Evolutionary conservation across 352 stramenopile genomes (phyloP).

Genomic region (Pythium grandisporangium): DNA sequence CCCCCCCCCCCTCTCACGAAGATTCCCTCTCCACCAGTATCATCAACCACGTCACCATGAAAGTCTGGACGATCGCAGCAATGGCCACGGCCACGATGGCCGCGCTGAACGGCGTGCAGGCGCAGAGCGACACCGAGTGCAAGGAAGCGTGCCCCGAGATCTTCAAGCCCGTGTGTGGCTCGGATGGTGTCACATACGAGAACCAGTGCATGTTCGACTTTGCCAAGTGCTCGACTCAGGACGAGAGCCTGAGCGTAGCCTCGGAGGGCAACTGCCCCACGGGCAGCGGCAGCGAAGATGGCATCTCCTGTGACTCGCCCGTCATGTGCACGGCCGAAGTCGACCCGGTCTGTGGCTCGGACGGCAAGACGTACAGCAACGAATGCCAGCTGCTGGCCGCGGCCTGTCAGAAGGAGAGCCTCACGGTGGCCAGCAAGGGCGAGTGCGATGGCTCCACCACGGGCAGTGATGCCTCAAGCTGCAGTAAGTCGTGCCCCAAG

Average conservation of each 20-base stretch:
- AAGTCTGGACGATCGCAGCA: too few species aligned
- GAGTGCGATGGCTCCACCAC: constrained; percentile 14
- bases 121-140: not conserved
- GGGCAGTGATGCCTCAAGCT: not conserved
- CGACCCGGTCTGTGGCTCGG: constrained; percentile 5
- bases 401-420: constrained; percentile 9
- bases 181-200: constrained; percentile 30
- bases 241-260: constrained; percentile 12
- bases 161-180: constrained; percentile 25
- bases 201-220: constrained; percentile 26
- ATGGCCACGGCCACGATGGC: too few species aligned
- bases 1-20: too few species aligned
- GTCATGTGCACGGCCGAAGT: constrained; percentile 2
- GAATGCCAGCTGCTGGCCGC: constrained; percentile 5
- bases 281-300: not conserved
- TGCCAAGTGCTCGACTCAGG: constrained; percentile 14
- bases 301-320: constrained; percentile 4
- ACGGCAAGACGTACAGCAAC: constrained; percentile 11
- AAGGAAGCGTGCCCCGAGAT: constrained; percentile 4
- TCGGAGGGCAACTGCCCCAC: constrained; percentile 15
- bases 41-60: too few species aligned
- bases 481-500: constrained; percentile 3
- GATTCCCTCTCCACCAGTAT: too few species aligned
- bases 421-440: constrained; percentile 11
- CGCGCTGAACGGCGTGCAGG: too few species aligned